These are phyloP conservation scores for Fusarium nelsonii DNA, from an alignment of 2,329 filamentous ascomycete genomes.

Conservation along the genomic window DNA sequence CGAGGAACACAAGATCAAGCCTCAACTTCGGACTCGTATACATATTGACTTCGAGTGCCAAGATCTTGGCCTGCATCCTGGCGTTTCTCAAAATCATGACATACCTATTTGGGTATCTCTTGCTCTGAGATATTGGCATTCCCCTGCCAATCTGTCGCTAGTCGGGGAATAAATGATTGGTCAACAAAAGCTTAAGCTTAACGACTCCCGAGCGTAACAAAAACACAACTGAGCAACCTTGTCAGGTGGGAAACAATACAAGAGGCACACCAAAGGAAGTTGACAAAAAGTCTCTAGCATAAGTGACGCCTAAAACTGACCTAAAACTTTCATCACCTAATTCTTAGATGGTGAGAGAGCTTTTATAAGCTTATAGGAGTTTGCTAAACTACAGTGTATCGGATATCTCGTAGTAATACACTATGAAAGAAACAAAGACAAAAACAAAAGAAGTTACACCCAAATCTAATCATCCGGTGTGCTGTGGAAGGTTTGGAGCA, in stretches of 20 bases:
- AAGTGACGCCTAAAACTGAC: too few relatives aligned
- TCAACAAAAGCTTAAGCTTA: conserved; percentile 2
- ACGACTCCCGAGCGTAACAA: not conserved
- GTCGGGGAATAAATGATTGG: conserved; percentile 13
- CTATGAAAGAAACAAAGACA: not conserved
- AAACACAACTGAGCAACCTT: too few relatives aligned
- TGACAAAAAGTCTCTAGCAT: too few relatives aligned
- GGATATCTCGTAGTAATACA: conserved; percentile 12
- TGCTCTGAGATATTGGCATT: not conserved
- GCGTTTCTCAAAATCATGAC: not conserved
- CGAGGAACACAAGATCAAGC: not conserved
- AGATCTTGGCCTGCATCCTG: conserved; percentile 16
- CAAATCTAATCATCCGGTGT: not conserved
- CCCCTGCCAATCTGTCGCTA: conserved; percentile 2
- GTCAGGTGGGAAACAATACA: too few relatives aligned
- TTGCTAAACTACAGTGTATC: not conserved
- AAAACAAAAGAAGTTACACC: not conserved
- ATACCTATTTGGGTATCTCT: conserved; percentile 8
- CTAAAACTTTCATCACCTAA: too few relatives aligned
- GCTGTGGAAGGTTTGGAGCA: not conserved
- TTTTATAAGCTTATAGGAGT: not conserved
- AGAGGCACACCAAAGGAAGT: too few relatives aligned
- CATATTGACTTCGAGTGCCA: conserved; percentile 6
- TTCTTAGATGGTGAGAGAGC: too few relatives aligned
- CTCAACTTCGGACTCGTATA: not conserved